phyloP scores from a whole-genome alignment of 2,329 filamentous ascomycete species.

The Aulographum hederae region DNA sequence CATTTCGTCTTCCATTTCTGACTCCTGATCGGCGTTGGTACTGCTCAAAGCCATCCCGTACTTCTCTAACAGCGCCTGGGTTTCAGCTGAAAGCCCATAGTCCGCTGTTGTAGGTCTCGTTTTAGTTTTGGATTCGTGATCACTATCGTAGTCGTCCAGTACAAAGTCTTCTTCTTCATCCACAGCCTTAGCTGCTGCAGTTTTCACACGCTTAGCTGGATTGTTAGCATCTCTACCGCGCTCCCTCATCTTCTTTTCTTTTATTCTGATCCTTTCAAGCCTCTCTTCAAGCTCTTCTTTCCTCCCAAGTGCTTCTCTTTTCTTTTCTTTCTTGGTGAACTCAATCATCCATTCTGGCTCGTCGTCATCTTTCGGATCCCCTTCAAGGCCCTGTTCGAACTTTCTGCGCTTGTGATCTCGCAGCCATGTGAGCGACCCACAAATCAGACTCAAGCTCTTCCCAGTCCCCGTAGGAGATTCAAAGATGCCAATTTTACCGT shows the following conservation, averaged over 20 bases:
- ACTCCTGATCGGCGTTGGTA: constrained; percentile 22
- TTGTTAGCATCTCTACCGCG: neutral
- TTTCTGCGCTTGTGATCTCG: constrained; percentile 53
- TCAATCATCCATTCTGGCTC: constrained; percentile 78
- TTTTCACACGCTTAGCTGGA: neutral
- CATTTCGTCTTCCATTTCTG: constrained; percentile 40
- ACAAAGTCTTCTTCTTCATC: constrained; percentile 41
- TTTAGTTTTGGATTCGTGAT: constrained; percentile 25
- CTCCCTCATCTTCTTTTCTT: constrained; percentile 40
- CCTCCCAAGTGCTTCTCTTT: constrained; percentile 43
- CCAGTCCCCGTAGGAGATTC: constrained; percentile 82
- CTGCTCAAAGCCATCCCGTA: constrained; percentile 16
- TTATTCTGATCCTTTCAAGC: constrained; percentile 41
- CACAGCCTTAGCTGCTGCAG: constrained; percentile 1
- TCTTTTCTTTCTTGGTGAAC: constrained; percentile 51
- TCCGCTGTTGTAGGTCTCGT: constrained; percentile 11
- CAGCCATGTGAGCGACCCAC: constrained; percentile 79
- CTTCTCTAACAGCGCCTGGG: constrained; percentile 52
- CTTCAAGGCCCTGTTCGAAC: constrained; percentile 35
- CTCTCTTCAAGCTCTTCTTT: constrained; percentile 60
- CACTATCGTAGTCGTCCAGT: constrained; percentile 57
- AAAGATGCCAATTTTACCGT: constrained; percentile 69
- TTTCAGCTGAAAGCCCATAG: constrained; percentile 51
- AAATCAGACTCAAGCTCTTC: constrained; percentile 84
- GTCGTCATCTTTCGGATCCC: constrained; percentile 33